Base-by-base conservation (phyloP, 768 basidiomycete species). In the Russula lepida region DNA sequence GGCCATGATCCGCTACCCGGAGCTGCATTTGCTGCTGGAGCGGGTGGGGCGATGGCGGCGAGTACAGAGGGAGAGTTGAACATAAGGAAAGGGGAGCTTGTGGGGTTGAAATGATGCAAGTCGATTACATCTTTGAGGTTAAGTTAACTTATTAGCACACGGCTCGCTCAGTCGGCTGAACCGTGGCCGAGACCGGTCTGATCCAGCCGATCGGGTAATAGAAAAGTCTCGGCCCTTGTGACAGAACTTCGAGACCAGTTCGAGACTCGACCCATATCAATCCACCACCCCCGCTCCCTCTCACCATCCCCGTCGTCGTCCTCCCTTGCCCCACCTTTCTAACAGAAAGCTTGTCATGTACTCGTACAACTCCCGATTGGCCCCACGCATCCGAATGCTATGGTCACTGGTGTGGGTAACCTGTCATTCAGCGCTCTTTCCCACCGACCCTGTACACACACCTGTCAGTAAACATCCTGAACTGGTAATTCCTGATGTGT, bases 401-500 rank as follows among this genome's bases (percentile, higher is more conserved):
- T 97, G 95, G 70, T 95, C 91, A 67, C 92, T 95, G 21, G 37
- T 30, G 3, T 6, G 11, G 4, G 13, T 6, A 2, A 2, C 19
- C 13, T 0, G 13, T 15, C 37, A 39, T 27, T 55, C 30, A 15
- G 15, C 33, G 23, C 30, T 30, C 7, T 41, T 49, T n/a, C 15
- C 17, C 25, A 33, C 3, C 21, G 27, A 6, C 13, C 39, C 39
- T 17, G 19, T 0, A n/a, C 17, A 12, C 30, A 37, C 58, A 91
- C 88, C 91, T 92, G 74, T 99, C 97, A 25, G 93, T 93, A 74
- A 98, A 99, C 90, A 98, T 92, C 69, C 95, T 82, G 74, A 98
- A 97, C 69, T 87, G 80, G 69, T 86, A 89, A 62, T 80, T 79
- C 67, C 86, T 78, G 48, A 98, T 81, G 58, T 84, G 76, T 27